Evolutionary conservation across 176 grass and related monocot species (phyloP).

Genomic region (Secale cereale): DNA sequence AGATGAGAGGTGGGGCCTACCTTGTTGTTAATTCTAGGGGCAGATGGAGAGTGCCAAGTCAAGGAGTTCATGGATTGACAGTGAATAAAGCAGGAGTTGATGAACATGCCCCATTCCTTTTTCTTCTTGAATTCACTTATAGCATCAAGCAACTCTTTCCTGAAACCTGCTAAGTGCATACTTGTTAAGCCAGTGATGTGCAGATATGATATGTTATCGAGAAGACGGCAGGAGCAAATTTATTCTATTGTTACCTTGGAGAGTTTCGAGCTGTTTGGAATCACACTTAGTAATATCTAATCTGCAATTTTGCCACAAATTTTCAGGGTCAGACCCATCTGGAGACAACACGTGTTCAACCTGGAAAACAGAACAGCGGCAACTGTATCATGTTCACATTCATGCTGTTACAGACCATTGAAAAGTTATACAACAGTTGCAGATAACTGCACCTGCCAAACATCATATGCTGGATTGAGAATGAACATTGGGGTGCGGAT

Average conservation of each 20-base stretch:
- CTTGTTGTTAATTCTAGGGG: slow-evolving; percentile 65
- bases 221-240: neutral
- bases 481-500: slow-evolving; percentile 74
- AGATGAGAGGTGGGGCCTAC: slow-evolving; percentile 6
- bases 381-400: neutral
- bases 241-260: slow-evolving; percentile 53
- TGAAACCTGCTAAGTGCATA: slow-evolving; percentile 48
- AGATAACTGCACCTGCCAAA: slow-evolving; percentile 74
- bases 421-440: slow-evolving; percentile 2
- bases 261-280: slow-evolving; percentile 50
- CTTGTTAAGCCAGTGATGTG: neutral
- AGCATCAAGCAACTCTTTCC: slow-evolving; percentile 52
- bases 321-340: slow-evolving; percentile 53
- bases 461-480: slow-evolving; percentile 86
- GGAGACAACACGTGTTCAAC: slow-evolving; percentile 76
- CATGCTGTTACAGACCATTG: slow-evolving; percentile 1
- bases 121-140: slow-evolving; percentile 53
- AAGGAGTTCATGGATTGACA: slow-evolving; percentile 59
- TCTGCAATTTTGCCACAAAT: slow-evolving; percentile 65
- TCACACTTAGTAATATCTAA: slow-evolving; percentile 65
- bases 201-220: neutral
- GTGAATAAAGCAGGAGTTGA: slow-evolving; percentile 76
- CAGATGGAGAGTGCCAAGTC: slow-evolving; percentile 63
- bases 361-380: slow-evolving; percentile 27
- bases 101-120: slow-evolving; percentile 74